These are phyloP conservation scores for Malassezia vespertilionis DNA, from an alignment of 1,284 basidiomycete genomes.

Conservation along the genomic window DNA sequence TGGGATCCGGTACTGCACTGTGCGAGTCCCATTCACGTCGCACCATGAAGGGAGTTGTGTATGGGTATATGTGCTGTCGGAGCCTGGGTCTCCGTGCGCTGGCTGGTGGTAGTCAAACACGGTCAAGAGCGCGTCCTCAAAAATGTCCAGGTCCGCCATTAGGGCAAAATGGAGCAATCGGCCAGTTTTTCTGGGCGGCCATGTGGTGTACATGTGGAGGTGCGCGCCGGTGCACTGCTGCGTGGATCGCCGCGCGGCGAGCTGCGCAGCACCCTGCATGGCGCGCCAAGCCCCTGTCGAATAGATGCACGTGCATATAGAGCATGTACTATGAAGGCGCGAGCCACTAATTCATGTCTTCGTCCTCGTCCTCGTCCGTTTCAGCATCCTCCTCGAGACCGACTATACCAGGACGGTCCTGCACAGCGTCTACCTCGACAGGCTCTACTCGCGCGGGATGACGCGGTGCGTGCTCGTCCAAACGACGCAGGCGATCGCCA, in stretches of 20 bases:
- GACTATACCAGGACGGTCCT: conserved; percentile 3
- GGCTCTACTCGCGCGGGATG: neutral
- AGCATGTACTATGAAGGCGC: neutral
- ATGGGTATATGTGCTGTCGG: conserved; percentile 21
- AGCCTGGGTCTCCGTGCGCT: conserved; percentile 34
- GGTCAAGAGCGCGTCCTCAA: conserved; percentile 35
- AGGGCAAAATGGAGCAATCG: neutral
- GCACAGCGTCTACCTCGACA: neutral
- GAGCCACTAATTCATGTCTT: conserved; percentile 4
- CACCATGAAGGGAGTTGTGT: conserved; percentile 21
- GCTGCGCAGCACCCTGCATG: too few relatives aligned
- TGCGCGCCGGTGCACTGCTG: too few relatives aligned
- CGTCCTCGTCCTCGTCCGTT: conserved; percentile 17
- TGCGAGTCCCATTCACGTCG: neutral
- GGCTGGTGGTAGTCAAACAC: conserved; percentile 38
- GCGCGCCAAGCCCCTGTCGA: too few relatives aligned
- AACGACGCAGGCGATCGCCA: conserved; percentile 38
- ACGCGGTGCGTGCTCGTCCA: conserved; percentile 9
- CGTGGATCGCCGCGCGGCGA: too few relatives aligned
- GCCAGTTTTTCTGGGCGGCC: neutral
- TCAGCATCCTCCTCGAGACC: conserved; percentile 14
- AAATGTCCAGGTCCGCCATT: conserved; percentile 18
- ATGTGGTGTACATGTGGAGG: too few relatives aligned
- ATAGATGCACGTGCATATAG: too few relatives aligned
- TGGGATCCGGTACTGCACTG: conserved; percentile 25